Evolutionary conservation across 1,284 basidiomycete genomes (phyloP).

Genomic region (Puccinia sorghi): DNA sequence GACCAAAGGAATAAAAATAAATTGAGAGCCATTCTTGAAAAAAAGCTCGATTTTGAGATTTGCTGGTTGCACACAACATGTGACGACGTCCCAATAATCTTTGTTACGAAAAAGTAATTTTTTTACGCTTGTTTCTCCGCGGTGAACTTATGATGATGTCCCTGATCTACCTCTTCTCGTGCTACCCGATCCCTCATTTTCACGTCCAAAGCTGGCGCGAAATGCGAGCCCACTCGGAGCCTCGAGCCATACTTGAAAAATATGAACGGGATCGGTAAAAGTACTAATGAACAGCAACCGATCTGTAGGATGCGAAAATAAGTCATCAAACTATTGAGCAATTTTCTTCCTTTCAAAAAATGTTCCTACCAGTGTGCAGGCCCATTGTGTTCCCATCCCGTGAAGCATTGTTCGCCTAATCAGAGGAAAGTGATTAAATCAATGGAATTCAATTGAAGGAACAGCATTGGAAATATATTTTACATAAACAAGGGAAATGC

Average conservation of each 20-base stretch:
- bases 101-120: no score
- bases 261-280: conserved; percentile 54
- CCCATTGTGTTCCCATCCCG: conserved; percentile 64
- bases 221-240: conserved; percentile 51
- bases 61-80: no score
- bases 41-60: no score
- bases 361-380: conserved; percentile 60
- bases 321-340: conserved; percentile 59
- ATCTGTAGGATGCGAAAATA: conserved; percentile 25
- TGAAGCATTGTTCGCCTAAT: conserved; percentile 38
- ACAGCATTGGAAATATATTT: background rate
- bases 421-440: background rate
- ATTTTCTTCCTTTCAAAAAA: conserved; percentile 60
- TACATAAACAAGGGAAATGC: conserved; percentile 70
- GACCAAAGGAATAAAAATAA: no score
- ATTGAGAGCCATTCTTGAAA: no score
- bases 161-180: conserved; percentile 51
- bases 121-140: background rate
- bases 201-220: conserved; percentile 56
- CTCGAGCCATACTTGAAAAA: conserved; percentile 47
- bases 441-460: background rate
- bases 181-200: conserved; percentile 54
- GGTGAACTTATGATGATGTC: background rate
- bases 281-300: conserved; percentile 39
- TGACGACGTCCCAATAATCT: no score